Conservation (phyloP, 768 basidiomycete species). For the Candolleomyces aberdarensis region DNA sequence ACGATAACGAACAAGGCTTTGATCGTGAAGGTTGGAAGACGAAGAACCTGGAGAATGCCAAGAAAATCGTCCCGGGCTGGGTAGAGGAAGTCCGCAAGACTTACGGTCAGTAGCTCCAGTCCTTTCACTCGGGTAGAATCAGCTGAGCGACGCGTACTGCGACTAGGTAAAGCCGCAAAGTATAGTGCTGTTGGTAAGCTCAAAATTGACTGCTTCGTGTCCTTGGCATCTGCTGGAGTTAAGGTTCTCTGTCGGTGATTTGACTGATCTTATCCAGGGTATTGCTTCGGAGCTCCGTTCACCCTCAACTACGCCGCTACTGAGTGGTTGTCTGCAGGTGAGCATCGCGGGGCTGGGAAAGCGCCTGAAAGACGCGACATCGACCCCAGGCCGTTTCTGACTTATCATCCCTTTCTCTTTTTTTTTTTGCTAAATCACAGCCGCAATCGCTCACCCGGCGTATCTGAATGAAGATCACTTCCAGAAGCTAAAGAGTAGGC, state of each 20-base stretch:
- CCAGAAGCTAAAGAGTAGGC: slow-evolving; percentile 34
- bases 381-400: background rate
- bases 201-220: no score
- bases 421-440: slow-evolving; percentile 14
- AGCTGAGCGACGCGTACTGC: background rate
- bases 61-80: slow-evolving; percentile 40
- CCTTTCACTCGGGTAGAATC: background rate
- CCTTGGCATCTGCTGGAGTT: background rate
- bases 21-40: slow-evolving; percentile 33
- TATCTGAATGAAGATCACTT: slow-evolving; percentile 33
- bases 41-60: slow-evolving; percentile 28
- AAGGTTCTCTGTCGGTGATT: background rate
- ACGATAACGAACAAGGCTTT: slow-evolving; percentile 28
- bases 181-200: slow-evolving; percentile 32
- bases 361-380: no score
- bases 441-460: slow-evolving; percentile 43
- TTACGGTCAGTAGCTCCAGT: slow-evolving; percentile 30
- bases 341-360: background rate
- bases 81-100: slow-evolving; percentile 37
- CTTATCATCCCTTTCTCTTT: no score
- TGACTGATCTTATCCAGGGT: slow-evolving; percentile 29
- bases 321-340: slow-evolving; percentile 41
- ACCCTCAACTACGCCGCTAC: slow-evolving; percentile 38
- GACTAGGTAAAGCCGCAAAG: slow-evolving; percentile 4
- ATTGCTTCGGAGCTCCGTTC: slow-evolving; percentile 52